Evolutionary conservation across 768 basidiomycete genomes (phyloP).

Genomic region (Phaffia tasmanica): DNA sequence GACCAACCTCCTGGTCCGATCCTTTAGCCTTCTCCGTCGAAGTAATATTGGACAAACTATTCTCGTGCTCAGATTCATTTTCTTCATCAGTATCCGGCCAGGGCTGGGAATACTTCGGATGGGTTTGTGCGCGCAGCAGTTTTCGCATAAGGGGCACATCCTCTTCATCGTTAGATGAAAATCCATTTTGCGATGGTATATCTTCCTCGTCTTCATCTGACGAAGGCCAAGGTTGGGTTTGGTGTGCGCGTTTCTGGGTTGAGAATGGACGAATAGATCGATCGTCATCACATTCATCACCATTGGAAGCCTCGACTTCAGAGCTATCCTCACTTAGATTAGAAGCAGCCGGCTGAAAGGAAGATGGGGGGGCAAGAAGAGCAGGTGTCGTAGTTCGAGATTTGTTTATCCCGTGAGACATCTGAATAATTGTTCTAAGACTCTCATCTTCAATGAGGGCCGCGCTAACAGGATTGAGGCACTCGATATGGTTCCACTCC

Average conservation of each 20-base stretch:
- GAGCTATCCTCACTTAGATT: too few species aligned
- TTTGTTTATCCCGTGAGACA: not conserved
- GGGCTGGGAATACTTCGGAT: too few species aligned
- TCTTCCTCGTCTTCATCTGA: too few species aligned
- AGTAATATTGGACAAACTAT: not conserved
- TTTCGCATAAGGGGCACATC: too few species aligned
- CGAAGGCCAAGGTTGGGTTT: too few species aligned
- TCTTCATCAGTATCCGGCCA: not conserved
- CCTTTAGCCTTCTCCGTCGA: not conserved
- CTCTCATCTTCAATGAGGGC: conserved; percentile 6
- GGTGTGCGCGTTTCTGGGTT: not conserved
- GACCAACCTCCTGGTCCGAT: not conserved
- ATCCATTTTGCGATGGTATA: too few species aligned
- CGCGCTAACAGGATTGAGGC: conserved; percentile 42
- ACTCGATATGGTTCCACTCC: conserved; percentile 78
- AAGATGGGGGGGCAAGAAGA: too few species aligned
- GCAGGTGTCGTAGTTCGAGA: too few species aligned
- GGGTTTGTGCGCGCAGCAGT: too few species aligned
- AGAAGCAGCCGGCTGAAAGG: too few species aligned
- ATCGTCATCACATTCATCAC: not conserved
- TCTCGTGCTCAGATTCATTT: not conserved
- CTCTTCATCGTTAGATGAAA: too few species aligned
- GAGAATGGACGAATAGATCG: not conserved
- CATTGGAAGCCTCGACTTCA: too few species aligned
- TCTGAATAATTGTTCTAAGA: not conserved